Evolutionary conservation across 345 rosid genomes (phyloP).

Genomic region (Erodium maritimum): DNA sequence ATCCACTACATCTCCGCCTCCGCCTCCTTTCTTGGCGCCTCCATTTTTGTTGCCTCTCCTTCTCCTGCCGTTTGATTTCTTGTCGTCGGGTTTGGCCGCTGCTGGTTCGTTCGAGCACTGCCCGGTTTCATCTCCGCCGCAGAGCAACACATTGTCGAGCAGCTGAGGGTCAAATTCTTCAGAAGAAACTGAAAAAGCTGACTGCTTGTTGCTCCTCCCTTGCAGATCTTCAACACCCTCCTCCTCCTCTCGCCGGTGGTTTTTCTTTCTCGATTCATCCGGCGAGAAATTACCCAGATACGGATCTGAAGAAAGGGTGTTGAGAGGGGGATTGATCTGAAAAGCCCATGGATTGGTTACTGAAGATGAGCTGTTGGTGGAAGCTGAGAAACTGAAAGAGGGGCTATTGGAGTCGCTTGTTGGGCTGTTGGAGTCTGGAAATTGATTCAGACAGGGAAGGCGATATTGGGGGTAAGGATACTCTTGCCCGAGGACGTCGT

Average conservation of each 20-base stretch:
- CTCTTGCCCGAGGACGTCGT: slow-evolving; percentile 46
- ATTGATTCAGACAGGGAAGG: neutral
- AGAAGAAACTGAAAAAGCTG: slow-evolving; percentile 25
- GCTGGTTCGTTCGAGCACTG: too few relatives aligned
- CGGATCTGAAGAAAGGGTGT: slow-evolving; percentile 3
- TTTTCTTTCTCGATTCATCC: slow-evolving; percentile 19
- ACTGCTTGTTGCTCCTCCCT: slow-evolving; percentile 37
- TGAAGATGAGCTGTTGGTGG: too few relatives aligned
- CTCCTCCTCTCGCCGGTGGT: slow-evolving; percentile 22
- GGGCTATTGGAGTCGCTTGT: slow-evolving; percentile 7
- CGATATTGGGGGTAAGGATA: slow-evolving; percentile 24
- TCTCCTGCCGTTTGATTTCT: neutral
- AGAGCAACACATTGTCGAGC: slow-evolving; percentile 34
- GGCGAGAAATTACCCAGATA: slow-evolving; percentile 11
- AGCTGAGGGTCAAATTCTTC: slow-evolving; percentile 24
- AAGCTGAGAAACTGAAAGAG: too few relatives aligned
- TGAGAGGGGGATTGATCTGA: neutral
- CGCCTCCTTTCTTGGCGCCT: slow-evolving; percentile 16
- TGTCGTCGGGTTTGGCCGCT: too few relatives aligned
- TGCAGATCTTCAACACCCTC: slow-evolving; percentile 21
- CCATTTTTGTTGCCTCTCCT: slow-evolving; percentile 3
- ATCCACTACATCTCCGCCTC: slow-evolving; percentile 34
- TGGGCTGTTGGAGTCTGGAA: slow-evolving; percentile 2
- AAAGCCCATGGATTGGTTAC: neutral
- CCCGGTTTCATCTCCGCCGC: slow-evolving; percentile 12